Evolutionary conservation across 441 rosid species (phyloP), one percentile per base, ranked within the genome.

Genomic region (Arabidopsis lyrata): DNA sequence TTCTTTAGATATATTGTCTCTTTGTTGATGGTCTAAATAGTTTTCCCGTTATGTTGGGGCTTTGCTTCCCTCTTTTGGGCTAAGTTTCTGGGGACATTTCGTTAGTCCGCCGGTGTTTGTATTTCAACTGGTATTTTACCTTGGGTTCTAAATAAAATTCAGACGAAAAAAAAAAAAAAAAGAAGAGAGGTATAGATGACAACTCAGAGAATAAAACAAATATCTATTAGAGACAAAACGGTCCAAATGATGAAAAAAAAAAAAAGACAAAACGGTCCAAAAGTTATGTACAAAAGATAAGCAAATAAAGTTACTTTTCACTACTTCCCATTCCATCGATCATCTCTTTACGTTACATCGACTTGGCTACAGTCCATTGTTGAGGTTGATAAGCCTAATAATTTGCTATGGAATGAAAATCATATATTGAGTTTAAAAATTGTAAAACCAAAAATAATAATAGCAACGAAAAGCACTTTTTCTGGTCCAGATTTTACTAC

Each of bases 201-300:
- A 48, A 20, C 34, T 65, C 57, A 36, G 3, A 16, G 13, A 34
- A 15, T 47, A 34, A 11, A 48, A 32, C 70, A 63, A 45, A 45
- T 13, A 27, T 9, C 15, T 27, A 20, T 1, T 27, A 11, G 14
- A 15, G 63, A 29, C 52, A 68, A 57, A 69, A 12, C 6, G 48
- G 65, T 44, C n/a, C 34, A n/a, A n/a, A n/a, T n/a, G n/a, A n/a
- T n/a, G n/a, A n/a, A n/a, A n/a, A n/a, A n/a, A n/a, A n/a, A n/a
- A n/a, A n/a, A n/a, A n/a, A n/a, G n/a, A n/a, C n/a, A n/a, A 42
- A 68, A 59, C 39, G 41, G 44, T 49, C 11, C 67, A 49, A 36
- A 48, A 49, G 20, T 59, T 70, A 47, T n/a, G 29, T 4, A 47
- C 32, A 34, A 24, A 59, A 34, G 27, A 38, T 38, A 45, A 39